Percentiles rank a stretch among this genome's conserved stretches.
Conservation (phyloP, 176 grass and related monocot genomes). For the Thalia dealbata region DNA sequence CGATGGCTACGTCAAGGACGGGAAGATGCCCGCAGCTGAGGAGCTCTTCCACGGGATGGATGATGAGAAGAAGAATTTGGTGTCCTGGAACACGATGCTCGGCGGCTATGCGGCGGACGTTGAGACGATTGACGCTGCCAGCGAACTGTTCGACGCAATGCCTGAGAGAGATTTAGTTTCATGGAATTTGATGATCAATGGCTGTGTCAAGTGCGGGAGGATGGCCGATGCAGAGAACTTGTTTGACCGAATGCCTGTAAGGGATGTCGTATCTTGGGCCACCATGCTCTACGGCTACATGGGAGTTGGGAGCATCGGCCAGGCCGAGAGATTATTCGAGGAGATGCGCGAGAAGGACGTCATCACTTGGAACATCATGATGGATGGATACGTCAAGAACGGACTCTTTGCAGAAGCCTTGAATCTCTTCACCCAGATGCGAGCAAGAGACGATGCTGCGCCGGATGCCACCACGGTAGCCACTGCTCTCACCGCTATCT, state of each 20-base stretch:
- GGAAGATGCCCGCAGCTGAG: not conserved
- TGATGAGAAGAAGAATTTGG: conserved; percentile 2
- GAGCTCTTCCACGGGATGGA: conserved; percentile 9
- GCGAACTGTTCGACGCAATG: conserved; percentile 8
- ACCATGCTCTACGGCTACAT: conserved; percentile 17
- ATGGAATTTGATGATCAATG: conserved; percentile 19
- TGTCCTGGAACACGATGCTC: conserved; percentile 18
- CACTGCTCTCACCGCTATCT: conserved; percentile 1
- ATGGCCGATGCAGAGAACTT: conserved; percentile 16
- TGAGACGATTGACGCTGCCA: not conserved
- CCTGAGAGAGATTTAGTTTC: conserved; percentile 17
- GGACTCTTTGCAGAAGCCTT: not conserved
- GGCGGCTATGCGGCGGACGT: not conserved
- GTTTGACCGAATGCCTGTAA: conserved; percentile 9
- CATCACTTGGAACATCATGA: conserved; percentile 21
- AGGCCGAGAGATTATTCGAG: conserved; percentile 11
- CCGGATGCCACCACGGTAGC: conserved; percentile 17
- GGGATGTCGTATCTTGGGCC: conserved; percentile 19
- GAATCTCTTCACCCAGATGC: conserved; percentile 14
- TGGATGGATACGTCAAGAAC: conserved; percentile 19
- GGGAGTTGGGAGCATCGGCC: not conserved
- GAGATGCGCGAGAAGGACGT: conserved; percentile 5
- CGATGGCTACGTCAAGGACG: conserved; percentile 18
- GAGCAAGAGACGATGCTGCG: not conserved
- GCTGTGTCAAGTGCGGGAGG: conserved; percentile 7